phyloP scores from a whole-genome alignment of 2,329 filamentous ascomycete species.

The Aspergillus intermedius region DNA sequence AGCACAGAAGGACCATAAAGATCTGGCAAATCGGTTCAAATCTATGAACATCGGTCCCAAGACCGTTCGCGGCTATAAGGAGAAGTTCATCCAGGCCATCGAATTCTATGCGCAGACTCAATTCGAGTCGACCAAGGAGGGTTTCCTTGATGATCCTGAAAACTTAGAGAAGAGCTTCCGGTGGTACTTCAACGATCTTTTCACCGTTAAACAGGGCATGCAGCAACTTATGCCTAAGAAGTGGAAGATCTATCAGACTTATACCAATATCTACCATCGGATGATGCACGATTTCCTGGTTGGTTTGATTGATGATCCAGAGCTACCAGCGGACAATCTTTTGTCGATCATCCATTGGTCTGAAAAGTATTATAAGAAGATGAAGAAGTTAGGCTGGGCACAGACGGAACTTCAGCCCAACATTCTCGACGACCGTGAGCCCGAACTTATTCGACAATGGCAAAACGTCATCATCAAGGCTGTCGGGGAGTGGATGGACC shows the following conservation, averaged over 20 bases:
- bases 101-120: constrained; percentile 65
- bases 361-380: constrained; percentile 92
- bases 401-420: constrained; percentile 74
- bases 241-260: constrained; percentile 91
- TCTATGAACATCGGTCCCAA: constrained; percentile 91
- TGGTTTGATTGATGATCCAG: constrained; percentile 72
- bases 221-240: constrained; percentile 85
- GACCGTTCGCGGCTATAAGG: constrained; percentile 89
- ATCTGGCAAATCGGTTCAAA: constrained; percentile 87
- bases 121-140: constrained; percentile 63
- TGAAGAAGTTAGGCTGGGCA: constrained; percentile 78
- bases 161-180: constrained; percentile 79
- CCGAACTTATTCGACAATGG: constrained; percentile 88
- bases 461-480: constrained; percentile 90
- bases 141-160: constrained; percentile 76
- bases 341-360: constrained; percentile 92
- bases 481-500: constrained; percentile 95
- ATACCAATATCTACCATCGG: constrained; percentile 82
- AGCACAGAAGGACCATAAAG: constrained; percentile 89
- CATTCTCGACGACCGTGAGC: constrained; percentile 81
- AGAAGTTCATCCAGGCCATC: constrained; percentile 83
- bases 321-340: constrained; percentile 78
- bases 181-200: constrained; percentile 98
- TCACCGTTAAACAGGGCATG: constrained; percentile 91
- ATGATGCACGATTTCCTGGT: constrained; percentile 94